These are phyloP conservation scores for Fraxinus sp. DNA, from an alignment of 305 asterid genomes.

Conservation along the genomic window DNA sequence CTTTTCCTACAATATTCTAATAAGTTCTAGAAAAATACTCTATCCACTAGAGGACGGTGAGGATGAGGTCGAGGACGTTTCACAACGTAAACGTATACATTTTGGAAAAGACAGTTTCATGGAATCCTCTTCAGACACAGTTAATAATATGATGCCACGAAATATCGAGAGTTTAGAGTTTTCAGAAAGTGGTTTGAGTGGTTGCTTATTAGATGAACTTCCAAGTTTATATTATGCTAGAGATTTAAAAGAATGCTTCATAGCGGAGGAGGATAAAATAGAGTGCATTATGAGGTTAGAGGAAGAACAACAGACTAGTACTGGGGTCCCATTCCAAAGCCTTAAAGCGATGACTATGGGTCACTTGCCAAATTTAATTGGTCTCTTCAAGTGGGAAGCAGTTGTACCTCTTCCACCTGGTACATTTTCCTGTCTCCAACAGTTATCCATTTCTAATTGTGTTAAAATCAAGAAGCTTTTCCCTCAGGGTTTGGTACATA, in stretches of 20 bases:
- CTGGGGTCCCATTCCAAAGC: neutral
- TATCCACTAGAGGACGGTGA: too few species aligned
- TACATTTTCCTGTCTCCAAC: neutral
- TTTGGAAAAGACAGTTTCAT: neutral
- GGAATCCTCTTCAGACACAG: neutral
- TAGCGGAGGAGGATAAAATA: neutral
- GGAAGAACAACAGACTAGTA: neutral
- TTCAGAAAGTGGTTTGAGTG: neutral
- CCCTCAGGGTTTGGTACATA: neutral
- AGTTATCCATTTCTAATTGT: rapidly evolving
- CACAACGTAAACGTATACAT: rapidly evolving
- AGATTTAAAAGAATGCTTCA: neutral
- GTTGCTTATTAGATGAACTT: neutral
- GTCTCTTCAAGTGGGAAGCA: neutral
- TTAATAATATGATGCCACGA: neutral
- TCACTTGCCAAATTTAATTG: neutral
- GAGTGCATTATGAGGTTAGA: neutral
- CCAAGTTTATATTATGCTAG: neutral
- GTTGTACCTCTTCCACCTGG: neutral
- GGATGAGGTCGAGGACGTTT: too few species aligned
- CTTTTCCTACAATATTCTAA: neutral
- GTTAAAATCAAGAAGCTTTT: neutral
- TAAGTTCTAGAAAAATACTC: neutral
- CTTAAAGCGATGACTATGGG: neutral
- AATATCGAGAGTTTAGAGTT: neutral